Evolutionary conservation across 176 grass and related monocot species (phyloP).

Genomic region (Juncus effusus): DNA sequence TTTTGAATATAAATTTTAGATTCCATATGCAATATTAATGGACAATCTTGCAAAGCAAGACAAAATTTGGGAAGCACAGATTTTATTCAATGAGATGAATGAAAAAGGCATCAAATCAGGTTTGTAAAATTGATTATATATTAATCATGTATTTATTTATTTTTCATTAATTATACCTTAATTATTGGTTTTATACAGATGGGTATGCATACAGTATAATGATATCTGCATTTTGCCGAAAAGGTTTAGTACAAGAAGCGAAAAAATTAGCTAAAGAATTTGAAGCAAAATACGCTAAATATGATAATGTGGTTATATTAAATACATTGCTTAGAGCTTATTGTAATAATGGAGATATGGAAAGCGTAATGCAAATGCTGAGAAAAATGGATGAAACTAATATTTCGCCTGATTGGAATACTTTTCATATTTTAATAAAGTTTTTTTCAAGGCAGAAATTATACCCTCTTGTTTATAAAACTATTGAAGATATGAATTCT

Average conservation of each 20-base stretch:
- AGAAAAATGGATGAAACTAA: constrained; percentile 85
- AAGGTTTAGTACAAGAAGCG: constrained; percentile 58
- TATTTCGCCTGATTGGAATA: constrained; percentile 80
- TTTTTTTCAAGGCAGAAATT: constrained; percentile 78
- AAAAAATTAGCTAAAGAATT: constrained; percentile 88
- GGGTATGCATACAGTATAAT: constrained; percentile 93
- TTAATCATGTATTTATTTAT: neutral
- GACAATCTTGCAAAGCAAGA: constrained; percentile 87
- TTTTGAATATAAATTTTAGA: constrained; percentile 41
- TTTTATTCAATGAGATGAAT: constrained; percentile 70
- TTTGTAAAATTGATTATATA: constrained; percentile 25
- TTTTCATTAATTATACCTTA: neutral
- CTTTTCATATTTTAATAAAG: constrained; percentile 93
- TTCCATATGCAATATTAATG: constrained; percentile 87
- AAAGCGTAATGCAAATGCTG: constrained; percentile 77
- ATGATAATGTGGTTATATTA: constrained; percentile 94
- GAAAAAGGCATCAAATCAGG: constrained; percentile 74
- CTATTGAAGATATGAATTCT: constrained; percentile 86
- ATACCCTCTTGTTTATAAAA: constrained; percentile 86
- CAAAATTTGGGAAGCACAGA: constrained; percentile 55
- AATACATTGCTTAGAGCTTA: constrained; percentile 87
- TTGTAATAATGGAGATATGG: constrained; percentile 78
- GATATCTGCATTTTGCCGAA: constrained; percentile 85
- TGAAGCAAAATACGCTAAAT: constrained; percentile 60
- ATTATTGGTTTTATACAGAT: constrained; percentile 54